Conservation (phyloP, 495 filamentous ascomycete species). For the Daldinia grandis region DNA sequence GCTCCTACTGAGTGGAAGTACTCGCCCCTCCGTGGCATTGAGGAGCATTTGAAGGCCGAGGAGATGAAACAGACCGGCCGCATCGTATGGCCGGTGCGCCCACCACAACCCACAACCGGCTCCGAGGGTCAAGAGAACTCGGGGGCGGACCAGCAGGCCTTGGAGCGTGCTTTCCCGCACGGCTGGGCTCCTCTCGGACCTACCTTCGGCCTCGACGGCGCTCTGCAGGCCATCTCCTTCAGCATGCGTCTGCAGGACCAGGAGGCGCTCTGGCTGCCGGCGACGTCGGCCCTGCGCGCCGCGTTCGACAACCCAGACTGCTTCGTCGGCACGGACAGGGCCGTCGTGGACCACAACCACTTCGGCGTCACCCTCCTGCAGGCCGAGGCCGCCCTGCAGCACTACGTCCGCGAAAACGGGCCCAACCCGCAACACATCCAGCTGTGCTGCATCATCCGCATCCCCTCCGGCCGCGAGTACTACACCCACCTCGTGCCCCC, state of each 20-base stretch:
- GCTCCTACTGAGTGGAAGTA: neutral
- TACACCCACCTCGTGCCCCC: neutral
- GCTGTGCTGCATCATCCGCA: constrained; percentile 6
- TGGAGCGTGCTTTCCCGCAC: neutral
- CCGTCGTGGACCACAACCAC: neutral
- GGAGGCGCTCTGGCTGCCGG: neutral
- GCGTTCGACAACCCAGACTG: neutral
- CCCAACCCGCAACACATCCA: neutral
- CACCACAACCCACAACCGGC: neutral
- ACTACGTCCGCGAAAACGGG: neutral
- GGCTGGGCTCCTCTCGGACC: neutral
- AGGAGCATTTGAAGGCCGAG: neutral
- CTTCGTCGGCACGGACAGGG: neutral
- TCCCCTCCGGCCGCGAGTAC: neutral
- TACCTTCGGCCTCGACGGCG: neutral
- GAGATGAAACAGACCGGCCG: neutral
- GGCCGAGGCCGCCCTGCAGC: constrained; percentile 1
- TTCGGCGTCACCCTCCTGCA: neutral
- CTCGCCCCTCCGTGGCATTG: neutral
- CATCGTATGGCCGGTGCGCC: neutral
- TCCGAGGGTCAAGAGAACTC: neutral
- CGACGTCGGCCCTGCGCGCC: neutral
- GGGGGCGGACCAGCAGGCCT: neutral
- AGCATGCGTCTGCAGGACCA: neutral
- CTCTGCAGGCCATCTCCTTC: neutral